phyloP scores from a whole-genome alignment of 805 yeast genomes.

The Cyberlindnera suaveolens region DNA sequence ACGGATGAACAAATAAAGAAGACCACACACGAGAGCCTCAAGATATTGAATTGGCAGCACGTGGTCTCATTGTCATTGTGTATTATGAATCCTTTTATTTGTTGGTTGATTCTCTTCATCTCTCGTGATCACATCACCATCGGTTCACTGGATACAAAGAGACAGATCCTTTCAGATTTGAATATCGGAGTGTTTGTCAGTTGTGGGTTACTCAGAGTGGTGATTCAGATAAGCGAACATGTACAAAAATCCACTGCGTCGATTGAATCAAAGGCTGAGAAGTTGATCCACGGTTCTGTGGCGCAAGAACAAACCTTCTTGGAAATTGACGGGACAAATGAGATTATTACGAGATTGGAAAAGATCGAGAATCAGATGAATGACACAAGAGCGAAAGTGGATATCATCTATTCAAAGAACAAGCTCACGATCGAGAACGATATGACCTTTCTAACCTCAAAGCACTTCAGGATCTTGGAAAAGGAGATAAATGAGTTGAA shows the following conservation, averaged over 20 bases:
- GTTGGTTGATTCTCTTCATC: conserved; percentile 25
- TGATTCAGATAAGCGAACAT: conserved; percentile 17
- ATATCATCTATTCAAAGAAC: conserved; percentile 10
- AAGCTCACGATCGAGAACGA: conserved; percentile 11
- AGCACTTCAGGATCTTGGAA: conserved; percentile 17
- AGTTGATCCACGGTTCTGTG: conserved; percentile 1
- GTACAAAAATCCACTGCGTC: conserved; percentile 16
- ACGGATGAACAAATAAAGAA: conserved; percentile 1
- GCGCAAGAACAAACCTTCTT: neutral
- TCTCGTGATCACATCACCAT: conserved; percentile 25
- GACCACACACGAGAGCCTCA: conserved; percentile 1
- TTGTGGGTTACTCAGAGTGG: conserved; percentile 27
- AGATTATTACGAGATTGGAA: neutral
- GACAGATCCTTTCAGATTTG: conserved; percentile 29
- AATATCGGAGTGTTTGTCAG: conserved; percentile 31
- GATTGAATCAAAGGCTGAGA: conserved; percentile 12
- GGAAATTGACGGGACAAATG: neutral
- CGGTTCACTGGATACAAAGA: conserved; percentile 15
- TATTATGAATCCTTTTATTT: conserved; percentile 24
- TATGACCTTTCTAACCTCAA: conserved; percentile 8
- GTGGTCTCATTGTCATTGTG: conserved; percentile 23
- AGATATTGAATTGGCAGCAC: conserved; percentile 13
- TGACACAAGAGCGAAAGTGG: conserved; percentile 4
- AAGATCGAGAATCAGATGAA: conserved; percentile 3
- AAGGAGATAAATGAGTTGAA: conserved; percentile 16